A percentile compares a stretch with the other conserved stretches of the same genome.
These are phyloP conservation scores for Exophiala sideris DNA, from an alignment of 2,329 filamentous ascomycete genomes.

Conservation along the genomic window DNA sequence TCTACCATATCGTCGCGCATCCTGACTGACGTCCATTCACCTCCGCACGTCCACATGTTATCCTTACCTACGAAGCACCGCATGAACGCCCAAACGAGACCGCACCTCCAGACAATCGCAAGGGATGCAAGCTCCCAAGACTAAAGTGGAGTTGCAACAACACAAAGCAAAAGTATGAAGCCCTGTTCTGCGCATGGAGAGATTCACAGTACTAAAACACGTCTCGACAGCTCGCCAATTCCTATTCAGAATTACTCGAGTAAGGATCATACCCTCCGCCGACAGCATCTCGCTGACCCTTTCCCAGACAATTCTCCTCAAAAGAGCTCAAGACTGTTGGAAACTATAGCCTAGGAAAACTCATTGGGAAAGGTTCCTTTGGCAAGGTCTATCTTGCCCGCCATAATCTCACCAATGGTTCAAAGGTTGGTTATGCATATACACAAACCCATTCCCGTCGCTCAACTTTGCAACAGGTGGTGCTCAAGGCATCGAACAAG, in stretches of 20 bases:
- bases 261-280: constrained; percentile 48
- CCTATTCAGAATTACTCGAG: constrained; percentile 94
- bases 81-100: constrained; percentile 13
- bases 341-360: constrained; percentile 84
- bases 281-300: constrained; percentile 18
- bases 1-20: constrained; percentile 1
- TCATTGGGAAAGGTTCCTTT: constrained; percentile 97
- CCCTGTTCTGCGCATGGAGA: background rate
- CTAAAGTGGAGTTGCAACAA: constrained; percentile 57
- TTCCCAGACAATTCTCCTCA: constrained; percentile 80
- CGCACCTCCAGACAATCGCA: constrained; percentile 3
- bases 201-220: constrained; percentile 22
- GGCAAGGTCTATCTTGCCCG: constrained; percentile 95
- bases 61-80: constrained; percentile 9
- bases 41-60: constrained; percentile 19
- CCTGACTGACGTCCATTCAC: background rate
- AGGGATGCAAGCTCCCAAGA: constrained; percentile 43
- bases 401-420: constrained; percentile 97
- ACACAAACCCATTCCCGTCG: constrained; percentile 6
- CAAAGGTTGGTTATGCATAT: constrained; percentile 63
- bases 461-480: constrained; percentile 60
- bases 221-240: constrained; percentile 75
- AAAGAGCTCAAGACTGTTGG: constrained; percentile 88
- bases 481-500: constrained; percentile 96
- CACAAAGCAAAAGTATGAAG: constrained; percentile 55